Evolutionary conservation across 108 stramenopile species (phyloP).

Genomic region (Nitzschia sp.): DNA sequence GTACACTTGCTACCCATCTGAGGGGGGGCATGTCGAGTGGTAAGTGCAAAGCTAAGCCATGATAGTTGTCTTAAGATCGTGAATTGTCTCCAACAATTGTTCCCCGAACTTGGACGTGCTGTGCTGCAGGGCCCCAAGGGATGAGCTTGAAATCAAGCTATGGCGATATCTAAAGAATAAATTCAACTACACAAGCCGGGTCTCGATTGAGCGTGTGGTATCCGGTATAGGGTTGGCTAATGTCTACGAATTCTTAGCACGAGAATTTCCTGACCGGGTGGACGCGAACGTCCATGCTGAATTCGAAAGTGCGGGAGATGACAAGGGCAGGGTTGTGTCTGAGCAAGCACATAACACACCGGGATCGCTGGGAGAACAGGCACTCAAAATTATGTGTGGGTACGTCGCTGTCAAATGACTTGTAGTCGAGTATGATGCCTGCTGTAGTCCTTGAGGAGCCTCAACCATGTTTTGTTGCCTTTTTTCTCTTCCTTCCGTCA

Average conservation of each 20-base stretch:
- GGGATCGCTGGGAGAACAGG: conserved; percentile 54
- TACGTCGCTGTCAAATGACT: conserved; percentile 10
- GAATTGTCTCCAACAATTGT: too few relatives aligned
- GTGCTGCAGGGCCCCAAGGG: conserved; percentile 89
- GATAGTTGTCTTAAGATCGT: too few relatives aligned
- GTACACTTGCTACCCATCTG: conserved; percentile 93
- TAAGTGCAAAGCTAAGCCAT: too few relatives aligned
- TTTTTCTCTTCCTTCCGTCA: not conserved
- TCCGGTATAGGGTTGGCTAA: conserved; percentile 94
- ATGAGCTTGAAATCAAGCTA: conserved; percentile 76
- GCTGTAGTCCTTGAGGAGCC: not conserved
- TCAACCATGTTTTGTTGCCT: not conserved
- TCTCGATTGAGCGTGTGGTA: conserved; percentile 95
- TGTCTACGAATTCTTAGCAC: conserved; percentile 93
- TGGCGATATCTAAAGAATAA: conserved; percentile 67
- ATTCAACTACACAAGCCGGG: conserved; percentile 60
- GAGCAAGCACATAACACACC: conserved; percentile 24
- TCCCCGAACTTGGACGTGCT: too few relatives aligned
- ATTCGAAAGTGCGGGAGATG: conserved; percentile 66
- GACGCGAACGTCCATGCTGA: conserved; percentile 65
- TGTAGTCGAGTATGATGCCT: conserved; percentile 24
- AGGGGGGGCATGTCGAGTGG: conserved; percentile 97
- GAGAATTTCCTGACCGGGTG: conserved; percentile 74
- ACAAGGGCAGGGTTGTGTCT: conserved; percentile 75
- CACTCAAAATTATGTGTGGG: conserved; percentile 64